These are phyloP conservation scores for Fusarium sp. DNA, from an alignment of 2,329 filamentous ascomycete genomes.

Conservation along the genomic window DNA sequence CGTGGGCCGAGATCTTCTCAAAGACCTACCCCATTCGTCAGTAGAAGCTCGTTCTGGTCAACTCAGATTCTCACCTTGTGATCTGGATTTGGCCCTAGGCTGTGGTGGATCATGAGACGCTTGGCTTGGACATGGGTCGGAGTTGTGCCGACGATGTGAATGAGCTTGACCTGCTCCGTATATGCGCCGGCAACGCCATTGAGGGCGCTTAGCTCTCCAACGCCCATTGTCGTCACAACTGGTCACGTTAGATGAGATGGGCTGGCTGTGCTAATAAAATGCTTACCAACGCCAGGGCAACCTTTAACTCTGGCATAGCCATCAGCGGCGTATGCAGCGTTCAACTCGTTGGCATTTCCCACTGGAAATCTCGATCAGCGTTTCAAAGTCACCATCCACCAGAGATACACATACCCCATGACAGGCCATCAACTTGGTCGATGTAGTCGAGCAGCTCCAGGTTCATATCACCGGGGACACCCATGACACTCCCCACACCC, in stretches of 20 bases:
- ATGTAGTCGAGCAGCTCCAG: conserved; percentile 22
- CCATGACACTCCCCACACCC: conserved; percentile 18
- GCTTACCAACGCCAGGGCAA: conserved; percentile 13
- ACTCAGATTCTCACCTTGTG: not conserved
- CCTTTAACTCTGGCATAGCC: conserved; percentile 23
- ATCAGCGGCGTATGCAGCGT: conserved; percentile 27
- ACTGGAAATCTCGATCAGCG: not conserved
- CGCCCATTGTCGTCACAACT: conserved; percentile 25
- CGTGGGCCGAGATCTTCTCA: conserved; percentile 15
- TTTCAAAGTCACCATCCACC: not conserved
- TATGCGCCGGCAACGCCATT: conserved; percentile 22
- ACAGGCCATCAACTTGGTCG: conserved; percentile 9
- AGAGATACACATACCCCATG: not conserved
- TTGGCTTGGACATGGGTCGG: conserved; percentile 10
- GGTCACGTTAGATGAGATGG: not conserved
- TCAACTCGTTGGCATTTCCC: conserved; percentile 22
- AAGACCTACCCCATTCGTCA: not conserved
- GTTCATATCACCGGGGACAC: conserved; percentile 22
- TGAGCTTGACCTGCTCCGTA: conserved; percentile 22
- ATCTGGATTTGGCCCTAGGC: conserved; percentile 11
- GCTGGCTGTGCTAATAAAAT: too few species aligned
- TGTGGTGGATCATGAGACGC: conserved; percentile 22
- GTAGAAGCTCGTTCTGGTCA: not conserved
- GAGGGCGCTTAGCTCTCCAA: conserved; percentile 17
- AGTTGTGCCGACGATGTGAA: conserved; percentile 23